Base-by-base conservation (phyloP, 345 rosid species). In the Acer campestre region DNA sequence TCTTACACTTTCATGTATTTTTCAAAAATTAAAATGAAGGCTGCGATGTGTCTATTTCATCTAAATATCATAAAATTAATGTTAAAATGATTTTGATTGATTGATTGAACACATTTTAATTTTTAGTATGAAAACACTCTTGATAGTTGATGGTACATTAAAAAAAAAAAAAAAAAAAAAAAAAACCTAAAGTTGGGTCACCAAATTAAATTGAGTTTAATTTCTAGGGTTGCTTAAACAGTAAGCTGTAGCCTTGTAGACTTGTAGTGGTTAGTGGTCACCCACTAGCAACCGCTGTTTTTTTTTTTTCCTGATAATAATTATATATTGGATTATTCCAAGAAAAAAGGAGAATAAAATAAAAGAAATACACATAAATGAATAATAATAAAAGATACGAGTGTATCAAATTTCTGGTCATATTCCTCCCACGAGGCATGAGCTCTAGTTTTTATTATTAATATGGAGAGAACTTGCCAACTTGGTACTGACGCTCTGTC, bases 271-370 rank as follows among this genome's bases (percentile, higher is more conserved):
- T 11, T 8, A 31, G 46, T 7, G 25, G 68, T 11, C 59, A 10
- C 35, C 71, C 71, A 66, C 65, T 22, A 42, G 38, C 46, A 7
- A 35, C 6, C 10, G 22, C 7, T 40, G 48, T 9, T 0, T 44
- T 12, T 42, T 22, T 42, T 22, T 12, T 35, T 35, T 42, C 8
- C 1, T 14, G 0, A 72, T 73, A 17, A 71, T 18, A 61, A 23
- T 42, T 73, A 35, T 35, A 35, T 35, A 40, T 59, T 51, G 64
- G 27, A 66, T 75, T 31, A 31, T 76, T 76, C 73, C 74, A 68
- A 68, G 20, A 25, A 59, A 46, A 68, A 44, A 68, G 55, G 67
- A 59, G 55, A 66, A 35, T 27, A 53, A 53, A 53, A 53, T 53
- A 53, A 16, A 13, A 53, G 4, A 53, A 3, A 31, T 31, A 31